These are phyloP conservation scores for Tricholomella constricta DNA, from an alignment of 768 basidiomycete genomes.

Conservation along the genomic window DNA sequence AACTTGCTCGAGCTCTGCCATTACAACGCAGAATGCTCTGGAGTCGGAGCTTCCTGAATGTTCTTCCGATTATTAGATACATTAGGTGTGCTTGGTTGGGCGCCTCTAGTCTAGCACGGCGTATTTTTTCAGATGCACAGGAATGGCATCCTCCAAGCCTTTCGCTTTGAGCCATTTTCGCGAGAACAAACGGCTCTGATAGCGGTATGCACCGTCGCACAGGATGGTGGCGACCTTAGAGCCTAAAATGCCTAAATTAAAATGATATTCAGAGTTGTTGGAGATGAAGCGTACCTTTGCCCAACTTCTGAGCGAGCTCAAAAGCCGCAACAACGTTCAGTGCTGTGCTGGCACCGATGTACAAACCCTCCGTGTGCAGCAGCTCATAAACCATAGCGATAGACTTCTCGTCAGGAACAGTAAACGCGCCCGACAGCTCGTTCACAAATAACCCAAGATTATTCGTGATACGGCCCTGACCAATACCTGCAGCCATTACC, in stretches of 20 bases:
- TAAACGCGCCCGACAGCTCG: slow-evolving; percentile 79
- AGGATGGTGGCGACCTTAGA: slow-evolving; percentile 86
- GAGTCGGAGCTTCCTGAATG: not conserved
- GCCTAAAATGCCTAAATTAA: slow-evolving; percentile 43
- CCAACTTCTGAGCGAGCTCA: slow-evolving; percentile 83
- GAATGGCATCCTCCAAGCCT: slow-evolving; percentile 75
- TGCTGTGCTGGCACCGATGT: slow-evolving; percentile 92
- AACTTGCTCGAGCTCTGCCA: too few species aligned
- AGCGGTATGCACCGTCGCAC: slow-evolving; percentile 95
- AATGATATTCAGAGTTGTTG: not conserved
- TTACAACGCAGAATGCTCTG: too few species aligned
- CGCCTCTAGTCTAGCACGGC: slow-evolving; percentile 73
- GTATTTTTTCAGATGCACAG: slow-evolving; percentile 85
- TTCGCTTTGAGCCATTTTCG: slow-evolving; percentile 89
- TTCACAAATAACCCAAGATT: slow-evolving; percentile 85
- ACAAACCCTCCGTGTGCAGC: slow-evolving; percentile 89
- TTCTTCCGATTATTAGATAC: not conserved
- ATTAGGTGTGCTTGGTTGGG: not conserved
- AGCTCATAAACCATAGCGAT: slow-evolving; percentile 94
- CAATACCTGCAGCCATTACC: slow-evolving; percentile 66
- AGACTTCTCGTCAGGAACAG: slow-evolving; percentile 84
- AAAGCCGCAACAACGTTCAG: slow-evolving; percentile 94
- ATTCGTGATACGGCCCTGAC: slow-evolving; percentile 93
- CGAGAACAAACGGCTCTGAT: slow-evolving; percentile 95
- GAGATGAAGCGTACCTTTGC: slow-evolving; percentile 57